Evolutionary conservation across 2,329 filamentous ascomycete genomes (phyloP), one percentile per base, ranked within the genome.

Genomic region (Endoconidiophora laricicola): DNA sequence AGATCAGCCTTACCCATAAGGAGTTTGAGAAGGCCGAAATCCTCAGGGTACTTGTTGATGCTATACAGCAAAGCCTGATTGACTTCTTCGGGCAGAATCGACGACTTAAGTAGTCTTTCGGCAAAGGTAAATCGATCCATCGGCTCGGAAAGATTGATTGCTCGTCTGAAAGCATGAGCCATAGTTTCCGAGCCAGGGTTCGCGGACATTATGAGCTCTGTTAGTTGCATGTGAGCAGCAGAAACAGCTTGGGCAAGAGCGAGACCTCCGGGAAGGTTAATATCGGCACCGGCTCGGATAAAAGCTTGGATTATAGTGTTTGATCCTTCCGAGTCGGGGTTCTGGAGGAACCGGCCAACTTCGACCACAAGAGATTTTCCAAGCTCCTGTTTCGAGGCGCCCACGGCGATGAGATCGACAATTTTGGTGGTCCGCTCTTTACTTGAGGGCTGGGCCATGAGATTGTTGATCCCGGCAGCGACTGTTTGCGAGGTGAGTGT

Each of bases 11-110:
- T 64, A 2, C 58, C 53, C 0, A 69, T 65, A 4, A 78, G 59
- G 0, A 67, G 58, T 1, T 63, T 63, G 18, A 77, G 63, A 0
- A 78, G 60, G 1, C 68, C 62, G 1, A 70, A 58, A 47, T 78
- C 74, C n/a, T 65, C 60, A 0, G 71, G 63, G 49, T 70, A 68
- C 0, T 65, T 63, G 6, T 60, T 61, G 18, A 78, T 68, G 4
- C 73, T 67, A 54, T 74, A 71, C 0, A 68, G 63, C 24, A 78
- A 59, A 0, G 74, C 74, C 22, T 69, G 60, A 46, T 74, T 75
- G 1, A 68, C 66, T 54, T 77, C 73, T 0, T 56, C 59, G 0
- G 66, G 60, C 0, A 68, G 66, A 1, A 71, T 71, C 1, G 73
- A 73, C 0, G 68, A 66, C 9, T 71, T 63, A 1, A 77, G 59